Conservation (phyloP, 495 filamentous ascomycete genomes). For the Mytilinidion resinicola region DNA sequence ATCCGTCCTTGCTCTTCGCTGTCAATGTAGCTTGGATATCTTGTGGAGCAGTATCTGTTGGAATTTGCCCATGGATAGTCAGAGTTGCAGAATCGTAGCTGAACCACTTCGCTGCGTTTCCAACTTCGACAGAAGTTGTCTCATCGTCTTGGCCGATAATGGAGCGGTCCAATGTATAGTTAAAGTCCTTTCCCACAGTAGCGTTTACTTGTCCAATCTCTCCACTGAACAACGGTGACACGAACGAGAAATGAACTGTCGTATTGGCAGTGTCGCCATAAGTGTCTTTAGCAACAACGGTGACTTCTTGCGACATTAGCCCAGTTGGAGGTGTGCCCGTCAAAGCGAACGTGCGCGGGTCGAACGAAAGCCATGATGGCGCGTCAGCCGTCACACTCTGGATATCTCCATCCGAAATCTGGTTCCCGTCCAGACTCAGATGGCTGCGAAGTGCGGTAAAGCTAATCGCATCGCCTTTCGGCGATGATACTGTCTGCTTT, state of each 20-base stretch:
- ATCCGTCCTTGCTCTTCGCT: conserved; percentile 9
- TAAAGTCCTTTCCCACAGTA: conserved; percentile 58
- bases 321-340: conserved; percentile 56
- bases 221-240: conserved; percentile 39
- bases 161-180: conserved; percentile 54
- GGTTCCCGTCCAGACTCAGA: conserved; percentile 58
- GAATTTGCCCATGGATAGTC: conserved; percentile 58
- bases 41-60: conserved; percentile 39
- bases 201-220: conserved; percentile 46
- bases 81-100: conserved; percentile 52
- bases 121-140: conserved; percentile 49
- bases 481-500: conserved; percentile 5
- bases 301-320: conserved; percentile 56
- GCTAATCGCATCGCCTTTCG: conserved; percentile 45
- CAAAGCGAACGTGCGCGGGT: conserved; percentile 55
- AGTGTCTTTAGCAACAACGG: conserved; percentile 56
- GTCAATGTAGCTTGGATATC: conserved; percentile 22
- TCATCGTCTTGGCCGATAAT: conserved; percentile 48
- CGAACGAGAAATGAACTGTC: conserved; percentile 55
- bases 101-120: conserved; percentile 56
- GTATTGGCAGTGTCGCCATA: conserved; percentile 59
- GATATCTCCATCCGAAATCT: conserved; percentile 43
- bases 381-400: conserved; percentile 45
- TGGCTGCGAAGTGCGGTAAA: conserved; percentile 49
- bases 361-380: conserved; percentile 66